Evolutionary conservation across 768 basidiomycete species (phyloP).

Genomic region (Trametopsis cervina): DNA sequence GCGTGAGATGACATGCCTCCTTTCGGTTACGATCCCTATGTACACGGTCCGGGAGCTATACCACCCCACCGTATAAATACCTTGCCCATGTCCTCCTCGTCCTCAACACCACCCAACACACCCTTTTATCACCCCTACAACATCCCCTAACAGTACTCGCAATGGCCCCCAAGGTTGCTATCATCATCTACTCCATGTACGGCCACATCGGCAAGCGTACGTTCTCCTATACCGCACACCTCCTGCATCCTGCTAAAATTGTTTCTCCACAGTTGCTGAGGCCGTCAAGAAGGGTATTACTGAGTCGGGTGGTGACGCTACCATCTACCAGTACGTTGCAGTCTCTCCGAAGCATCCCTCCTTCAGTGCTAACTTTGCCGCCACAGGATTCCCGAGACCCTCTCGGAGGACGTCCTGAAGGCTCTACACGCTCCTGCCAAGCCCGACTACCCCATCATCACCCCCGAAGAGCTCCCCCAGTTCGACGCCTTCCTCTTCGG

Average conservation of each 20-base stretch:
- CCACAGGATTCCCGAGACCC: constrained; percentile 73
- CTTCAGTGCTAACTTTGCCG: neutral
- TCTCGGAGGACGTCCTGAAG: constrained; percentile 55
- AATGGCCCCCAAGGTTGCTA: constrained; percentile 49
- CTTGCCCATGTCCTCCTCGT: too few species aligned
- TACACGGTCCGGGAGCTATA: too few species aligned
- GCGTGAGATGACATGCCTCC: too few species aligned
- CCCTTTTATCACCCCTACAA: neutral
- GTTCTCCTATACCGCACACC: constrained; percentile 18
- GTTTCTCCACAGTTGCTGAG: constrained; percentile 51
- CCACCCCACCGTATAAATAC: too few species aligned
- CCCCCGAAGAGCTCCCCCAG: constrained; percentile 40
- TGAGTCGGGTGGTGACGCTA: constrained; percentile 34
- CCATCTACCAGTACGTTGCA: constrained; percentile 39
- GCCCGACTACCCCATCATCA: constrained; percentile 63
- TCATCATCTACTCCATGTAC: constrained; percentile 69
- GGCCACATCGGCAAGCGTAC: constrained; percentile 65
- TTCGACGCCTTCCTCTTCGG: constrained; percentile 76
- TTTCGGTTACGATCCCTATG: too few species aligned
- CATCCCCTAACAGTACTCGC: too few species aligned
- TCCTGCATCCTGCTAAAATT: neutral
- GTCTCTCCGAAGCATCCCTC: too few species aligned
- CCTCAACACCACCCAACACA: constrained; percentile 9
- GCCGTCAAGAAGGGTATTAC: constrained; percentile 36
- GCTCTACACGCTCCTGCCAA: constrained; percentile 71